Base-by-base conservation (phyloP, 768 basidiomycete species). In the Mycena vulgaris region DNA sequence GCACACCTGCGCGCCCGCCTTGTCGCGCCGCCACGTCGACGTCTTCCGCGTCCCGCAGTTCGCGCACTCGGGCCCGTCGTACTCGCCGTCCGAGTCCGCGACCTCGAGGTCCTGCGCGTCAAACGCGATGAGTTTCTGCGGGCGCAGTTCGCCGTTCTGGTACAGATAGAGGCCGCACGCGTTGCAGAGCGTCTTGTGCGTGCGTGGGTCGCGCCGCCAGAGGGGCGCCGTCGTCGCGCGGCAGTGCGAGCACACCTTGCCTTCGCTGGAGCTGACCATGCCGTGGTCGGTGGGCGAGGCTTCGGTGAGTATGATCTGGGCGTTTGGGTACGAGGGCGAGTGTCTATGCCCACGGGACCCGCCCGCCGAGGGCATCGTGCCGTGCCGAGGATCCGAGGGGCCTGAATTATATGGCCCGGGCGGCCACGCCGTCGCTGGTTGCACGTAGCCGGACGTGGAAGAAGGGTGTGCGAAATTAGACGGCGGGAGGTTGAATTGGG, bases 21-120 rank as follows among this genome's bases (percentile, higher is more conserved):
- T 64, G 23, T 40, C 33, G 17, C 63, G 52, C 3, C 63, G 37
- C 63, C 63, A 64, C 28, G 55, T 52, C 30, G 40, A 33, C 10
- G 63, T 64, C 52, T 45, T 5, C 39, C 42, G 63, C n/a, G 63
- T 64, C 19, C 55, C 40, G 49, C 63, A 64, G 17, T 64, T 40
- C n/a, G 40, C 55, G 30, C 63, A 64, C 30, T 56, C 40, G 10
- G 63, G 63, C 27, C 40, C 63, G 19, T 64, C 60, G 60, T 16
- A 21, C 47, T 17, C 30, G 13, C 47, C 45, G 31, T 37, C 30
- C 13, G 30, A 51, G 21, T 13, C 59, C 25, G 10, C 39, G 31
- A n/a, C 37, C 1, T 27, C 37, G 17, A 3, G 5, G 31, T 37
- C 35, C 39, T 33, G 45, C 7, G 47, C 14, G 63, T 64, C 63